These are phyloP conservation scores for Hirsutella minnesotensis DNA, from an alignment of 2,329 filamentous ascomycete species.

Conservation along the genomic window DNA sequence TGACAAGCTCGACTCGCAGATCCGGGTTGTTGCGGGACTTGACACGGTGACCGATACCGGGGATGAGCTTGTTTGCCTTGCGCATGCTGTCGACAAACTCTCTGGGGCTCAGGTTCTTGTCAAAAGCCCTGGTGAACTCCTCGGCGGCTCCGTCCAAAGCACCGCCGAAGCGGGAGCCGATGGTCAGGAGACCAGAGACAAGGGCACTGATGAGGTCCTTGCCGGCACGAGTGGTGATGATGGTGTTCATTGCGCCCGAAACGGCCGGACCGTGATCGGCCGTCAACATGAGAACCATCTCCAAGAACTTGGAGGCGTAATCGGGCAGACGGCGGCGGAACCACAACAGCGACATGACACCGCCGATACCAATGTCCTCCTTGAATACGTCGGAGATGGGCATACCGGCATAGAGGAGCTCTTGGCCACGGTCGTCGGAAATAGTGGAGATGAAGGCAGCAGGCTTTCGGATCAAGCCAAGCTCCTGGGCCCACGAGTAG, in stretches of 20 bases:
- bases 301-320: constrained; percentile 97
- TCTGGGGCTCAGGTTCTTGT: constrained; percentile 95
- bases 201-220: constrained; percentile 96
- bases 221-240: constrained; percentile 97
- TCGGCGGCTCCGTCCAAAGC: constrained; percentile 94
- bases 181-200: constrained; percentile 93
- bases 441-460: constrained; percentile 99
- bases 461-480: constrained; percentile 98
- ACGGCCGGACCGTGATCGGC: constrained; percentile 98
- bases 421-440: constrained; percentile 98
- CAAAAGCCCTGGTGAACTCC: constrained; percentile 96
- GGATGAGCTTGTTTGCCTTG: constrained; percentile 99
- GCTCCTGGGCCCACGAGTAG: constrained; percentile 99
- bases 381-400: constrained; percentile 99
- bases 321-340: constrained; percentile 94
- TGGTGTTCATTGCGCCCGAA: constrained; percentile 99
- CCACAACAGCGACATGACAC: constrained; percentile 99
- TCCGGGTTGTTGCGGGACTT: constrained; percentile 99
- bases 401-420: constrained; percentile 97
- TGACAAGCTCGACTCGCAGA: constrained; percentile 97
- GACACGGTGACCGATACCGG: constrained; percentile 97
- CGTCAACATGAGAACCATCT: constrained; percentile 99
- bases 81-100: constrained; percentile 98
- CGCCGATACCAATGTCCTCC: constrained; percentile 97
- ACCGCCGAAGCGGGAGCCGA: constrained; percentile 96